phyloP scores from a whole-genome alignment of 768 basidiomycete genomes.

The Mycena pura region DNA sequence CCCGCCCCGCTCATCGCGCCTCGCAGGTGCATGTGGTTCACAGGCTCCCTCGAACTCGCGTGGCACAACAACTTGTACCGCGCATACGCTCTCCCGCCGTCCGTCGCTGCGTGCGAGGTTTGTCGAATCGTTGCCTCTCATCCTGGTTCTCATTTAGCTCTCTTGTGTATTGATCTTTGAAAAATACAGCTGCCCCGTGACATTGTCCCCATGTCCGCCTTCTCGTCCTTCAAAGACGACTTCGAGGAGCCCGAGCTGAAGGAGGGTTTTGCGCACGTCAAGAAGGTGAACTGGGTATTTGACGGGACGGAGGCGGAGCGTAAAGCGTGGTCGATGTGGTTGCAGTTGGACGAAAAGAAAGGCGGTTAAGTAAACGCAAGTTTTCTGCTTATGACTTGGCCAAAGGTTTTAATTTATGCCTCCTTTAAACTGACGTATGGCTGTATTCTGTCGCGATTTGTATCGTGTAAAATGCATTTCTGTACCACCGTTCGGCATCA shows the following conservation, averaged over 20 bases:
- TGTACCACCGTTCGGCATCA: too few species aligned
- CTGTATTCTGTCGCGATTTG: too few species aligned
- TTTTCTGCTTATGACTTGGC: too few species aligned
- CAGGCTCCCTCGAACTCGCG: conserved; percentile 78
- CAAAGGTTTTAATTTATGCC: too few species aligned
- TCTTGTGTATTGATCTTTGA: too few species aligned
- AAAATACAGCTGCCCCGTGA: conserved; percentile 55
- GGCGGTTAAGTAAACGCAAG: too few species aligned
- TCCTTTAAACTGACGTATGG: too few species aligned
- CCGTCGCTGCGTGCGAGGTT: conserved; percentile 50
- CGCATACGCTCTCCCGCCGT: conserved; percentile 64
- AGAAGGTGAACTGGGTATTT: conserved; percentile 81
- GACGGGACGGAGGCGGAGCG: conserved; percentile 77
- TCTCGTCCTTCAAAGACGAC: conserved; percentile 60
- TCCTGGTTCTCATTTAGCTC: too few species aligned
- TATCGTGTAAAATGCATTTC: too few species aligned
- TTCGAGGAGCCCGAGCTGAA: conserved; percentile 69
- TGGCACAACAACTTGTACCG: conserved; percentile 96
- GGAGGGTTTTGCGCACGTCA: conserved; percentile 84
- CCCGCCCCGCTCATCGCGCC: background rate
- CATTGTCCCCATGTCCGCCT: conserved; percentile 64
- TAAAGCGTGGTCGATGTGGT: conserved; percentile 83
- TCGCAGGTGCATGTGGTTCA: conserved; percentile 77
- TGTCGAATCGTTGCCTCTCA: conserved; percentile 14
- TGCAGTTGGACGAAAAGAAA: conserved; percentile 74